phyloP scores from a whole-genome alignment of 768 basidiomycete species.

The Lactifluus echinatus region DNA sequence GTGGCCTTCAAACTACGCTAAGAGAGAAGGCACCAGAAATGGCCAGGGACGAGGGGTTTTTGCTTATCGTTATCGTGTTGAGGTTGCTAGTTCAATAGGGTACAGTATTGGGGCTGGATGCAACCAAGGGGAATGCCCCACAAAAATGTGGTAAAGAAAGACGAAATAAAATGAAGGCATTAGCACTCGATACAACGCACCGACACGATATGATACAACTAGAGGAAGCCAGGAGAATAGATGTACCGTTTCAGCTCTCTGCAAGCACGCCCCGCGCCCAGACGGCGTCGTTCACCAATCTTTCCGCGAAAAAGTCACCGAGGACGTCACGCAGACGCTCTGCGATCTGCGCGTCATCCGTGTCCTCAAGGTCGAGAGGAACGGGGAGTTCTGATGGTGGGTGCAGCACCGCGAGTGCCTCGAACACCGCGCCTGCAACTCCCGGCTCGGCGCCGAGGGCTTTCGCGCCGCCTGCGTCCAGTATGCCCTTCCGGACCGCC shows the following conservation, averaged over 20 bases:
- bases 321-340: constrained; percentile 43
- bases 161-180: background rate
- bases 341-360: constrained; percentile 40
- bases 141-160: too few species aligned
- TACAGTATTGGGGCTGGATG: background rate
- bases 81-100: background rate
- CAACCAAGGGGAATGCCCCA: background rate
- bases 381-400: constrained; percentile 52
- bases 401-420: constrained; percentile 52
- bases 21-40: background rate
- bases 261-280: constrained; percentile 57
- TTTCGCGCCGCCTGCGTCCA: constrained; percentile 72
- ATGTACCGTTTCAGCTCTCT: constrained; percentile 1
- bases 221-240: background rate
- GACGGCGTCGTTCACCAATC: constrained; percentile 44
- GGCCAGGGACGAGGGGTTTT: background rate
- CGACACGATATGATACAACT: constrained; percentile 5
- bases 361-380: constrained; percentile 41
- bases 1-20: background rate
- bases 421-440: constrained; percentile 55
- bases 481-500: constrained; percentile 71
- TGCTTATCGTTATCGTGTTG: background rate
- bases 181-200: constrained; percentile 4
- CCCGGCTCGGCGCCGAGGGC: constrained; percentile 57
- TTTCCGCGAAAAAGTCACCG: constrained; percentile 55